A percentile compares a stretch with the other conserved stretches of the same genome.
phyloP scores from a whole-genome alignment of 345 rosid species.

The Stellera chamaejasme region DNA sequence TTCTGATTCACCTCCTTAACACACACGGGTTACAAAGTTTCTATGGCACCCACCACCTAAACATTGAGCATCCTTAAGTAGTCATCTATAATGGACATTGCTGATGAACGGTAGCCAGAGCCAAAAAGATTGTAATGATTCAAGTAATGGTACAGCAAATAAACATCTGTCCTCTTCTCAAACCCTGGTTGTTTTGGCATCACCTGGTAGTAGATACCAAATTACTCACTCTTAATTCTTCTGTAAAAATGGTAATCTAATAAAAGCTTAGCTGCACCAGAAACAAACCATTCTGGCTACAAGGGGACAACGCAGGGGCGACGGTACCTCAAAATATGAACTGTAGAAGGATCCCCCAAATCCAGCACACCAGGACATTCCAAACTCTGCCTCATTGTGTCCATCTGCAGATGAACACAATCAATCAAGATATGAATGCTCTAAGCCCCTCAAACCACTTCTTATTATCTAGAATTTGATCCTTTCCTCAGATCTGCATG shows the following conservation, averaged over 20 bases:
- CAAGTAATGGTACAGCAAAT: constrained; percentile 80
- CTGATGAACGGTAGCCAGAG: constrained; percentile 73
- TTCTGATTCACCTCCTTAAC: too few relatives aligned
- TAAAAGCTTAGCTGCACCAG: too few relatives aligned
- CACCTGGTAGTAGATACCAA: constrained; percentile 39
- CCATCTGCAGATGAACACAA: constrained; percentile 44
- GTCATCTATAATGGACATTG: constrained; percentile 65
- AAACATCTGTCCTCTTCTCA: constrained; percentile 74
- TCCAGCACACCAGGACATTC: constrained; percentile 98
- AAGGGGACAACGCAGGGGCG: too few relatives aligned
- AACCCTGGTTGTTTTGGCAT: constrained; percentile 78
- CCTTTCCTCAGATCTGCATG: too few relatives aligned
- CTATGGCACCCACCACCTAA: background rate
- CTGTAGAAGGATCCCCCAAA: constrained; percentile 76
- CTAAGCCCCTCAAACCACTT: background rate
- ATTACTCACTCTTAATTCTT: too few relatives aligned
- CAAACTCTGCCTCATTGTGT: constrained; percentile 89
- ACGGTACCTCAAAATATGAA: constrained; percentile 66
- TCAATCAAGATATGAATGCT: background rate
- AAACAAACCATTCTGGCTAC: too few relatives aligned
- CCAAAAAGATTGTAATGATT: constrained; percentile 94
- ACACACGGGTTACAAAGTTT: too few relatives aligned
- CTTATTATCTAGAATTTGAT: too few relatives aligned
- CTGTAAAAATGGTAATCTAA: too few relatives aligned
- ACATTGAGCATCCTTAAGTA: constrained; percentile 51